These are phyloP conservation scores for Coemansia javaensis DNA, from an alignment of 192 early-diverging fungal species.

Conservation along the genomic window DNA sequence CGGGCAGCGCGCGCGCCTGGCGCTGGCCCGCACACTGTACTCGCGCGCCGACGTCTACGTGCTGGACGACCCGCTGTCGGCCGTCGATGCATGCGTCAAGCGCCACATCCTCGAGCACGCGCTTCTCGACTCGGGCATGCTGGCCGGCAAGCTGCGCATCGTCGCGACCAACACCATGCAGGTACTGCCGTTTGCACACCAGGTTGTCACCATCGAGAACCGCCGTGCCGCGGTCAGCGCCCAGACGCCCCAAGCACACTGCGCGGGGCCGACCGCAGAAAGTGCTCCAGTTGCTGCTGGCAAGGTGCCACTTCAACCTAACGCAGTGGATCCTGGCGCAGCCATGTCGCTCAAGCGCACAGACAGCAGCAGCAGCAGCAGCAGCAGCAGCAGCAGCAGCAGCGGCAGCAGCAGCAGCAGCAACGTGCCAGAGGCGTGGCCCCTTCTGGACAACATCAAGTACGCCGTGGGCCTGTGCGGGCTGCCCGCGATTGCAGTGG, in stretches of 20 bases:
- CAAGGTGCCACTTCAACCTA: too few relatives aligned
- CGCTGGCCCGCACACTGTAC: constrained; percentile 63
- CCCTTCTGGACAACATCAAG: constrained; percentile 15
- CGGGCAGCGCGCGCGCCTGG: constrained; percentile 66
- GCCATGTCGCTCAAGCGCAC: too few relatives aligned
- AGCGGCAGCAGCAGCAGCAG: background rate
- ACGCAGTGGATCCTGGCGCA: too few relatives aligned
- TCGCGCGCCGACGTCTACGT: constrained; percentile 62
- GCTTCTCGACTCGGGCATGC: constrained; percentile 51
- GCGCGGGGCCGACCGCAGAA: constrained; percentile 29
- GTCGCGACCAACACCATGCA: constrained; percentile 31
- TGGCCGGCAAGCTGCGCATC: constrained; percentile 51
- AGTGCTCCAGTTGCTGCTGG: too few relatives aligned
- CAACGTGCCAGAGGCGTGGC: constrained; percentile 18
- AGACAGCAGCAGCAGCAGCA: too few relatives aligned
- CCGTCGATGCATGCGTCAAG: constrained; percentile 62
- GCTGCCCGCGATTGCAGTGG: constrained; percentile 4
- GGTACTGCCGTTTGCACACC: constrained; percentile 14
- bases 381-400: too few relatives aligned
- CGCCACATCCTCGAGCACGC: constrained; percentile 61
- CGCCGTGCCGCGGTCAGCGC: constrained; percentile 28
- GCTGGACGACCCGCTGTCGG: constrained; percentile 68
- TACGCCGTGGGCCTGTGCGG: constrained; percentile 20
- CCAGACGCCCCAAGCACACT: constrained; percentile 37
- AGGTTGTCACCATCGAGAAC: constrained; percentile 11